Base-by-base conservation (phyloP, 2,329 filamentous ascomycete genomes). In the Phialemonium atrogriseum region DNA sequence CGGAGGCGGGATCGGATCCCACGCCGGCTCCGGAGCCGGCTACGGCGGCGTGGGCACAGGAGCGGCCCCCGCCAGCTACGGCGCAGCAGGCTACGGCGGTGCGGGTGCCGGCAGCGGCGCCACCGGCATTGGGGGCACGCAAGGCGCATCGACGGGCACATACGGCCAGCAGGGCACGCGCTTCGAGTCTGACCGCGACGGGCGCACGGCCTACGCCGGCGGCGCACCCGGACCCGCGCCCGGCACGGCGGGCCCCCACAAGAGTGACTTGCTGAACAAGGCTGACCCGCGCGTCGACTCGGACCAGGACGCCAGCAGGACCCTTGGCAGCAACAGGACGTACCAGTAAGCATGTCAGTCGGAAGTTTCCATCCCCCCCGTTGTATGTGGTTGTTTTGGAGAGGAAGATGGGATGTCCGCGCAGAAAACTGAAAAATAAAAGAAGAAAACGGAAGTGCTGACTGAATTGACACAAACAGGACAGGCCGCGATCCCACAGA, bases 281-380 rank as follows among this genome's bases (percentile, higher is more conserved):
- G 22, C 59, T 3, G 70, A 75, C 34, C 70, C 70, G 4, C 56
- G 65, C 16, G 67, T 77, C 27, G 72, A 76, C 51, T 67, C 63
- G 9, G 58, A 76, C 42, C 60, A 67, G 3, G 70, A 76, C 48
- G 64, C 66, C 27, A 65, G 59, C 48, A 64, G 64, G 55, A 76
- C 73, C 0, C 13, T 67, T 5, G 73, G 72, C 19, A 61, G 67
- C 28, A 60, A 76, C 52, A 73, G 68, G 50, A 67, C 63, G 11
- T 58, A 60, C 45, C 52, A 54, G 52, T 52, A 50, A 56, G 58
- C 63, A 60, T 58, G 57, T 61, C 46, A 31, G 27, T 36, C 27
- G 26, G 14, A 9, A 15, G 25, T 28, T 13, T 16, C 10, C 10
- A 20, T 17, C 24, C 6, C n/a, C n/a, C n/a, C n/a, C n/a, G n/a